Evolutionary conservation across 495 filamentous ascomycete species (phyloP), one percentile per base, ranked within the genome.

Genomic region (Hyphodiscus hymeniophilus): DNA sequence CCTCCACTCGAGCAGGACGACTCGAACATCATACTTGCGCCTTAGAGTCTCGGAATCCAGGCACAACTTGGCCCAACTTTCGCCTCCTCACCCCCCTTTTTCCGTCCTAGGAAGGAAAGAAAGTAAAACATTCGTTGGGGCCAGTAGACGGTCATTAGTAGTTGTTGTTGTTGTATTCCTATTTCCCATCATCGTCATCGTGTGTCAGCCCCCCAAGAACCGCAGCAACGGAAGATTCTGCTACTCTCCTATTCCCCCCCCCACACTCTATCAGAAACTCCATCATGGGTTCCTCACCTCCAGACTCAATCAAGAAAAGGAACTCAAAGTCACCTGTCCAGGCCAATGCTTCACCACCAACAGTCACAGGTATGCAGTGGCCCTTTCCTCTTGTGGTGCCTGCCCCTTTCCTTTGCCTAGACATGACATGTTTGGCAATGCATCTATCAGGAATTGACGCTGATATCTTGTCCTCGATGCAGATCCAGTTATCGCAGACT

Each of bases 281-380:
- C 6, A 53, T 53, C 48, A 56, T 59, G 57, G 50, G 50, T 13
- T 24, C 30, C 35, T 51, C 55, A 51, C 51, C 56, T 10, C 45
- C 42, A 35, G 55, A 47, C 18, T 7, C 39, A 15, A 42, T 48
- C 8, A 59, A 48, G 45, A 52, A 55, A 34, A 45, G 17, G 16
- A 42, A 46, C 36, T 20, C 41, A 2, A 59, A 50, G 46, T 59
- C 48, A 12, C 51, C 48, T 28, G 48, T 52, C 7, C 56, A 52
- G 39, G 11, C 52, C 18, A 53, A 43, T 48, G 35, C 52, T 22
- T 30, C 35, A 8, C 51, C 44, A 38, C 36, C 38, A 18, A 38
- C 38, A 34, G 15, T 15, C 7, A 38, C 26, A 31, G 41, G 41
- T 43, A 43, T 31, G 23, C 4, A 5, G 10, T 28, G 30, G n/a